These are phyloP conservation scores for Maudiozyma pseudohumilis DNA, from an alignment of 805 yeast species.

Conservation along the genomic window DNA sequence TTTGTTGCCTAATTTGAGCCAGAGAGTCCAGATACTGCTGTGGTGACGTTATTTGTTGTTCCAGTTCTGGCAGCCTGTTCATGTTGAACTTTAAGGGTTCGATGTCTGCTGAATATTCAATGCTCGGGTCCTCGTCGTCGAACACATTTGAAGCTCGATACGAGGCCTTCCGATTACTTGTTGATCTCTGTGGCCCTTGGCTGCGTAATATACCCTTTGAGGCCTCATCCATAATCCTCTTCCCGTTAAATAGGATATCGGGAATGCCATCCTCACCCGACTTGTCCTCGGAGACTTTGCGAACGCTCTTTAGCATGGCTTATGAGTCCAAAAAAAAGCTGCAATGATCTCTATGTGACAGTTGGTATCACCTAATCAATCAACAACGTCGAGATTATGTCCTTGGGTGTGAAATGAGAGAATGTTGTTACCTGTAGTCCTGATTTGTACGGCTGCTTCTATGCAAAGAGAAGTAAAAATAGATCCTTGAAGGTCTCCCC, in stretches of 20 bases:
- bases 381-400: too few species aligned
- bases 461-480: too few species aligned
- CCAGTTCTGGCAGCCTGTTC: constrained; percentile 2
- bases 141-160: background rate
- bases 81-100: constrained; percentile 20
- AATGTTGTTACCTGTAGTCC: too few species aligned
- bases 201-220: background rate
- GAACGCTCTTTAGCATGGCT: background rate
- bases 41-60: background rate
- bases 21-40: constrained; percentile 9
- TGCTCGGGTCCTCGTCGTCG: background rate
- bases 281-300: background rate
- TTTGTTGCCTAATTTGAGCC: constrained; percentile 10
- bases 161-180: background rate
- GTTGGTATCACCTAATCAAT: too few species aligned
- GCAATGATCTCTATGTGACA: too few species aligned
- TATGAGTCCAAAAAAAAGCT: too few species aligned
- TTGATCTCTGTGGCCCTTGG: too few species aligned
- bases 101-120: constrained; percentile 20
- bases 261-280: too few species aligned
- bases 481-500: too few species aligned
- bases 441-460: too few species aligned
- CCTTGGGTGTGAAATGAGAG: too few species aligned
- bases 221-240: background rate
- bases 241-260: background rate